Evolutionary conservation across 2,329 filamentous ascomycete species (phyloP), one percentile per base, ranked within the genome.

Genomic region (Colletotrichum tabaci): DNA sequence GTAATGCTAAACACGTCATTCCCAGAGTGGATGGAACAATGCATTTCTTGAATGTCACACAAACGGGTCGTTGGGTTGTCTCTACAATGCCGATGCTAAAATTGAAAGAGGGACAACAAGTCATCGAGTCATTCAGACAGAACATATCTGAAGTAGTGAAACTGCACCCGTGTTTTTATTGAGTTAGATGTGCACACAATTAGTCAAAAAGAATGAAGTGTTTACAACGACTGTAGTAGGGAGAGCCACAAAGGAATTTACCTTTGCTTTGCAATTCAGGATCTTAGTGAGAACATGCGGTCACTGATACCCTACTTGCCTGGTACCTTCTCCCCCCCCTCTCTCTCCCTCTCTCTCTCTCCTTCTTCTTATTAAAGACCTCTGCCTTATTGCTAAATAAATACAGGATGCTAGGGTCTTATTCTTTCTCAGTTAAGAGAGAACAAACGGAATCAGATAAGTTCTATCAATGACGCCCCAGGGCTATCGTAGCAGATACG

Each of bases 211-310:
- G 44, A 16, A 65, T 49, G 23, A 57, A 50, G 55, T 21, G 30
- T 35, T 47, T n/a, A 49, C 35, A 23, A 21, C 38, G 23, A 44
- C 15, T 56, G 23, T 9, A 46, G 12, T 18, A 42, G 50, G 15
- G 18, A 42, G 35, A 46, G 67, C 30, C 50, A 49, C 26, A 61
- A 55, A 44, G 12, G 60, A 35, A 12, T 4, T 56, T 18, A 40
- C 23, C 40, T 53, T 40, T 35, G 56, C 18, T 21, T 38, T 38
- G 26, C 16, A 7, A 35, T 16, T 7, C 16, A 4, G 50, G 18
- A 42, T 56, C 35, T 38, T 12, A 42, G 21, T 30, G 18, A 38
- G 26, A 23, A 26, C 38, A n/a, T 26, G 18, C 42, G 35, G 46
- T 38, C 21, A 42, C 42, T 30, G 13, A 35, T 35, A 64, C 42